Evolutionary conservation across 495 filamentous ascomycete genomes (phyloP).

Genomic region (Elaphomyces granulatus): DNA sequence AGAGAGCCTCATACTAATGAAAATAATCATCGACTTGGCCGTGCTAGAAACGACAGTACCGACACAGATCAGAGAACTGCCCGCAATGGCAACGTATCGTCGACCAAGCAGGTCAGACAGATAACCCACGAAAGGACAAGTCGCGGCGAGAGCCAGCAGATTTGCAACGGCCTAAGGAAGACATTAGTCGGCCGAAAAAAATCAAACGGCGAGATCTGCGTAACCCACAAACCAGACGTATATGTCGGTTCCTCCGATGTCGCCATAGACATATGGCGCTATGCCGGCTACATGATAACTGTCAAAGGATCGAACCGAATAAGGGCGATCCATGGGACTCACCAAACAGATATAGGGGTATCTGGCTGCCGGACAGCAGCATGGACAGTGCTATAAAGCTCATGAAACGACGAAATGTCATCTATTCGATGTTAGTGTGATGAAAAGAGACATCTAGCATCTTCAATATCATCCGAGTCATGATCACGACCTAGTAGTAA

Average conservation of each 20-base stretch:
- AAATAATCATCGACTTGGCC: constrained; percentile 50
- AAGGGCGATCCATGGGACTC: too few species aligned
- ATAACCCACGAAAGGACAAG: constrained; percentile 59
- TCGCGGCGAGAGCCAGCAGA: constrained; percentile 48
- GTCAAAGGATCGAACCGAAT: too few species aligned
- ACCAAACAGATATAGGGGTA: constrained; percentile 18
- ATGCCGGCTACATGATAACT: too few species aligned
- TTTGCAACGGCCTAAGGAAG: constrained; percentile 42
- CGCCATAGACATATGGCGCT: constrained; percentile 48
- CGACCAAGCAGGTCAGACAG: constrained; percentile 57
- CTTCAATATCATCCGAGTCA: too few species aligned
- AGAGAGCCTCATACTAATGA: constrained; percentile 57
- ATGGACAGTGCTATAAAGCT: constrained; percentile 50
- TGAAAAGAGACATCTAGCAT: too few species aligned
- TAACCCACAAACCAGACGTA: constrained; percentile 55
- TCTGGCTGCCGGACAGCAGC: constrained; percentile 45
- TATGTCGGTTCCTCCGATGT: constrained; percentile 49
- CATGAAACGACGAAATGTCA: constrained; percentile 44
- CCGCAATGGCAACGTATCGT: constrained; percentile 49
- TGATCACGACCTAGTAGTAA: too few species aligned
- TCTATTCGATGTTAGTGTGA: too few species aligned
- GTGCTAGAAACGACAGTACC: constrained; percentile 54
- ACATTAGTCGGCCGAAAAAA: background rate
- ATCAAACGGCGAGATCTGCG: background rate
- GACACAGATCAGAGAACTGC: constrained; percentile 41